Evolutionary conservation across 2,329 filamentous ascomycete species (phyloP), one percentile per base, ranked within the genome.

Genomic region (Paecilomyces fulvus): DNA sequence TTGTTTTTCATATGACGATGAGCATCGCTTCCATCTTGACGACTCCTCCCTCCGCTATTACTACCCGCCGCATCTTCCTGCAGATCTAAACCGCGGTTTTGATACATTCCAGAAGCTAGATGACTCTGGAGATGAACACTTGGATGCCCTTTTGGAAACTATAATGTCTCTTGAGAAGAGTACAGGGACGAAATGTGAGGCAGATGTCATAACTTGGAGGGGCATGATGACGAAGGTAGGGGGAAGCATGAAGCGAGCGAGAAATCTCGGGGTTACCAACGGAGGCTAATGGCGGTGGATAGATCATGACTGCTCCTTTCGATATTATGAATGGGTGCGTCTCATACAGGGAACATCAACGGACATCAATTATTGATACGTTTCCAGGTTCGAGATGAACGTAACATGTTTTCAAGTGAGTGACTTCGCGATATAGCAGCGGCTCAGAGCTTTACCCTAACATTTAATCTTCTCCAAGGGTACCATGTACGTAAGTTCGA

Each of bases 211-310:
- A 53, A 97, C 92, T 1, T 99, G 92, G 92, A 81, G 94, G 66
- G 94, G 94, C 37, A 96, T 97, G 90, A 92, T 99, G 87, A 97
- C 94, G 60, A 99, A 96, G 81, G 90, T 92, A 69, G 54, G 73
- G 54, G 21, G 37, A 11, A 28, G 23, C n/a, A 37, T 28, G 37
- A 25, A 12, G 25, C 25, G 25, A 28, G 25, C 2, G 25, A 28
- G 25, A 28, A 28, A 28, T 1, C 25, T 3, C 7, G 25, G 30
- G n/a, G 12, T n/a, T n/a, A 48, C 30, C 17, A 25, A 49, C 8
- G 3, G 6, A 37, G 30, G 60, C 58, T 60, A 30, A 55, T 49
- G 20, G 52, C 49, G 37, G 30, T 25, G 14, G 4, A 25, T 20
- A 96, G 90, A 90, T 99, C 62, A 85, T 97, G 85, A 85, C 86